phyloP scores from a whole-genome alignment of 192 early-diverging fungal genomes.

The Backusella mclennaniae region DNA sequence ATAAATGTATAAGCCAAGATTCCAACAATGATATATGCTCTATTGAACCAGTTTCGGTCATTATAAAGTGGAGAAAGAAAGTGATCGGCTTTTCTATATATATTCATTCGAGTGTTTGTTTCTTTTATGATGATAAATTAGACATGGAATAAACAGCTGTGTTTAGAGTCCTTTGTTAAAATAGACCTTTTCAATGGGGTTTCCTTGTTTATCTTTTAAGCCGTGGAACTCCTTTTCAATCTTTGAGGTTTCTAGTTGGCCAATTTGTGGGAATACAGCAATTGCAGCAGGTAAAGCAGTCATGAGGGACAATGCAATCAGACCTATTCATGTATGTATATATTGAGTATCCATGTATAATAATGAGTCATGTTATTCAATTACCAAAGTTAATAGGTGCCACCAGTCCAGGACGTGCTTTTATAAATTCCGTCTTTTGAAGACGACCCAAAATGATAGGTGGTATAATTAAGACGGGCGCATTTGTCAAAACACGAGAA shows the following conservation, averaged over 20 bases:
- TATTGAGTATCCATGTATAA: neutral
- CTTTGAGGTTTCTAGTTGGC: slow-evolving; percentile 51
- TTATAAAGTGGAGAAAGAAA: too few species aligned
- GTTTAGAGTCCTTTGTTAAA: slow-evolving; percentile 79
- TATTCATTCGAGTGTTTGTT: too few species aligned
- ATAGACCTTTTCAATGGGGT: slow-evolving; percentile 57
- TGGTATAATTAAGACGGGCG: slow-evolving; percentile 72
- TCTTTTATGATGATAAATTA: neutral
- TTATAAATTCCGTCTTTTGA: slow-evolving; percentile 58
- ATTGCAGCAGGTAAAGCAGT: slow-evolving; percentile 76
- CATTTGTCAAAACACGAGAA: slow-evolving; percentile 71
- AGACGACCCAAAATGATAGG: slow-evolving; percentile 66
- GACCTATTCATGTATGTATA: slow-evolving; percentile 25
- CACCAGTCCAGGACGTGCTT: slow-evolving; percentile 48
- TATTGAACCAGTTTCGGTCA: too few species aligned
- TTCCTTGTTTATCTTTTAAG: slow-evolving; percentile 58
- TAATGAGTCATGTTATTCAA: neutral
- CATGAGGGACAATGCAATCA: slow-evolving; percentile 69
- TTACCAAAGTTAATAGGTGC: slow-evolving; percentile 65
- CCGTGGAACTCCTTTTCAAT: slow-evolving; percentile 66
- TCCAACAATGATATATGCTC: too few species aligned
- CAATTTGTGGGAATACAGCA: slow-evolving; percentile 76
- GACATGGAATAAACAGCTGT: neutral
- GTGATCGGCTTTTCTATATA: too few species aligned
- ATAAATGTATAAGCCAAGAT: too few species aligned